Evolutionary conservation across 768 basidiomycete genomes (phyloP).

Genomic region (Coprinellus micaceus): DNA sequence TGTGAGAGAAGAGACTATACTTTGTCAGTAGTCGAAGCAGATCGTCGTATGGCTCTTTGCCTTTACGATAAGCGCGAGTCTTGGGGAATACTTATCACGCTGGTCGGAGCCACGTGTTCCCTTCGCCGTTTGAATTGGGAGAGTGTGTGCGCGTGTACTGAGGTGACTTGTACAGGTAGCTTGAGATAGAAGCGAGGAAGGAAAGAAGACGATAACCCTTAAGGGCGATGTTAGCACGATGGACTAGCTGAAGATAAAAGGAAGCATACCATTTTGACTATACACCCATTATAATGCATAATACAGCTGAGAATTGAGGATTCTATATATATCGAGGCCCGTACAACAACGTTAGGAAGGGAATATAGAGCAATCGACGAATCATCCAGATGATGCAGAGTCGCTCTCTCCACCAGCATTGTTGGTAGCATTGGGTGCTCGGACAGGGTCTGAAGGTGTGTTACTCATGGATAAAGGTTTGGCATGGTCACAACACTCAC

Average conservation of each 20-base stretch:
- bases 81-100: neutral
- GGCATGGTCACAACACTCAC: constrained; percentile 34
- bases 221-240: neutral
- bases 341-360: constrained; percentile 26
- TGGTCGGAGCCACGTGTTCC: too few species aligned
- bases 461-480: constrained; percentile 16
- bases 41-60: neutral
- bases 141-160: neutral
- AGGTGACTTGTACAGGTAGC: neutral
- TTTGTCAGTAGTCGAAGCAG: neutral
- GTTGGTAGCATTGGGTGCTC: constrained; percentile 40
- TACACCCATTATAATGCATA: neutral
- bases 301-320: constrained; percentile 24
- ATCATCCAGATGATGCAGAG: constrained; percentile 47
- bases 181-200: neutral
- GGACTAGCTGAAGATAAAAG: neutral
- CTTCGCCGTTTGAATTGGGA: too few species aligned
- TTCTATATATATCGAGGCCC: constrained; percentile 36
- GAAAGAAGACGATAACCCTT: neutral
- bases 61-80: neutral
- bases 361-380: constrained; percentile 19
- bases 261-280: constrained; percentile 1
- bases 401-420: constrained; percentile 64
- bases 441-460: constrained; percentile 58
- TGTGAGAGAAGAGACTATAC: neutral